These are phyloP conservation scores for Sphagnum magellanicum DNA, from an alignment of 228 moss, liverwort and hornwort genomes.

Conservation along the genomic window DNA sequence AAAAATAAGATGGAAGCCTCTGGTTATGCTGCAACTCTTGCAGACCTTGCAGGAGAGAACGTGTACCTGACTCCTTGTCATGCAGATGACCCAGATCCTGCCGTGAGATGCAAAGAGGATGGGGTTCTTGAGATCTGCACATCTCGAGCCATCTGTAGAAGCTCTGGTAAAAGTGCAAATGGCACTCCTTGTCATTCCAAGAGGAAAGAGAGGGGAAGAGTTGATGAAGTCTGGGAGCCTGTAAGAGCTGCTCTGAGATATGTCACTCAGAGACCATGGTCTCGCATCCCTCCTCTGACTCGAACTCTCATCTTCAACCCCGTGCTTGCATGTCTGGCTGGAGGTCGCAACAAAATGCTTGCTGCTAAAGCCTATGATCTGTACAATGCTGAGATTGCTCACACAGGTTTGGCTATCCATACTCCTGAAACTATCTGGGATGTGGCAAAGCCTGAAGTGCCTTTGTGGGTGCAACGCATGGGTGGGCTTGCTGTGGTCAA, in stretches of 20 bases:
- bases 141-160: conserved; percentile 7
- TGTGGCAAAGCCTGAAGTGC: conserved; percentile 24
- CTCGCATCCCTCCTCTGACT: conserved; percentile 16
- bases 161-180: not conserved
- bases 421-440: conserved; percentile 30
- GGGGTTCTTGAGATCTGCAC: conserved; percentile 20
- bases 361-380: conserved; percentile 24
- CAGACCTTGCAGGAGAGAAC: conserved; percentile 17
- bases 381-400: conserved; percentile 17
- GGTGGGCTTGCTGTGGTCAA: conserved; percentile 22
- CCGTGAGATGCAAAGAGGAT: conserved; percentile 19
- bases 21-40: conserved; percentile 21
- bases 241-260: conserved; percentile 19
- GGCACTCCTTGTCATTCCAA: not conserved
- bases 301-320: conserved; percentile 23
- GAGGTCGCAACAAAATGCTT: conserved; percentile 24
- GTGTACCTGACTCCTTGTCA: conserved; percentile 23
- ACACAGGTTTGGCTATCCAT: conserved; percentile 17
- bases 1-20: conserved; percentile 28
- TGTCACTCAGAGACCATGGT: conserved; percentile 22
- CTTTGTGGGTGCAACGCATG: conserved; percentile 23
- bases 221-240: conserved; percentile 20
- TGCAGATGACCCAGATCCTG: conserved; percentile 21
- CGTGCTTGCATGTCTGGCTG: conserved; percentile 21
- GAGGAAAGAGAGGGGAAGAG: not conserved